A percentile compares a stretch with the other conserved stretches of the same genome.
These are phyloP conservation scores for Ustanciosporium gigantosporum DNA, from an alignment of 1,284 basidiomycete species.

Conservation along the genomic window DNA sequence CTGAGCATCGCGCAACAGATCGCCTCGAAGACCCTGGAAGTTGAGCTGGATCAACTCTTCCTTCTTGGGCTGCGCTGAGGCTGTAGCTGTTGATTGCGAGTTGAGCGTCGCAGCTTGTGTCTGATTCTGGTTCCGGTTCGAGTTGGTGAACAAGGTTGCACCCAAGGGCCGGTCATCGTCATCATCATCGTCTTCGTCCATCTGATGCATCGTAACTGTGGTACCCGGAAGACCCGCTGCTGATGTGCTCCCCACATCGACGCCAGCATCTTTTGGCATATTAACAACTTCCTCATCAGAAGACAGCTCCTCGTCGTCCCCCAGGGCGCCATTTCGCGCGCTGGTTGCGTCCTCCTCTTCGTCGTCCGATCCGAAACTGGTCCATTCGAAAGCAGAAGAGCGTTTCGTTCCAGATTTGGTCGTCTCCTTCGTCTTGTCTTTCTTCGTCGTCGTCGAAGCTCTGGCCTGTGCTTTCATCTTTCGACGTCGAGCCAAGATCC, in stretches of 20 bases:
- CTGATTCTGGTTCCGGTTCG: background rate
- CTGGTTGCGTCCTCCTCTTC: background rate
- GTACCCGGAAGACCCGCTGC: slow-evolving; percentile 3
- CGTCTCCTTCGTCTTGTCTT: background rate
- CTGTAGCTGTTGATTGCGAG: background rate
- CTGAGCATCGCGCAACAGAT: background rate
- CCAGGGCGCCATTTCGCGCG: slow-evolving; percentile 2
- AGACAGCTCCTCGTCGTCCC: slow-evolving; percentile 5
- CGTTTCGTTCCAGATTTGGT: background rate
- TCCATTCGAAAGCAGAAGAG: slow-evolving; percentile 18
- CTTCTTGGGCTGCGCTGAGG: background rate
- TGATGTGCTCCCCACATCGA: background rate
- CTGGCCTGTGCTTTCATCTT: slow-evolving; percentile 6
- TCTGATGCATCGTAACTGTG: slow-evolving; percentile 27
- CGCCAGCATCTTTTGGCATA: slow-evolving; percentile 8
- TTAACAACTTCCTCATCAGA: background rate
- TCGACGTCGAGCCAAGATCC: slow-evolving; percentile 13
- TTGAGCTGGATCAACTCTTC: slow-evolving; percentile 25
- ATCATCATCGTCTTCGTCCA: slow-evolving; percentile 33
- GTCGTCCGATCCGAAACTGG: slow-evolving; percentile 18
- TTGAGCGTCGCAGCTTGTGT: slow-evolving; percentile 1
- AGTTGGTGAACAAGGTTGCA: slow-evolving; percentile 4
- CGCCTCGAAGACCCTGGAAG: slow-evolving; percentile 28
- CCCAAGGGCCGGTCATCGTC: slow-evolving; percentile 38
- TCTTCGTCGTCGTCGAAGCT: slow-evolving; percentile 8